A percentile compares a stretch with the other conserved stretches of the same genome.
Evolutionary conservation across 306 rosid genomes (phyloP).

Genomic region (Lathyrus aphaca): DNA sequence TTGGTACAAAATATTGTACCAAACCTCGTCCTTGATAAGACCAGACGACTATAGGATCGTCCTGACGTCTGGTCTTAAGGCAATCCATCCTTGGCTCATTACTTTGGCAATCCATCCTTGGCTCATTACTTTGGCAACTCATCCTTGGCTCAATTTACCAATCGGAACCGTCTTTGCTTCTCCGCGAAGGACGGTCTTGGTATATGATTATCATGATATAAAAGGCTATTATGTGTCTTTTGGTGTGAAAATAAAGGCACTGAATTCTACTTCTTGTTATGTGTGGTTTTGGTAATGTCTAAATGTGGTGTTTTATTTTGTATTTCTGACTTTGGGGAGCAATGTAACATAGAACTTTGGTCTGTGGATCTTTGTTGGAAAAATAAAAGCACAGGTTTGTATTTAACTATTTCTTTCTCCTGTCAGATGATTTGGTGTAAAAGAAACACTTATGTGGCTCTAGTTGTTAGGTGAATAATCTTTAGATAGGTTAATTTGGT

Average conservation of each 20-base stretch:
- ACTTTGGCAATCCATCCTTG: slow-evolving; percentile 64
- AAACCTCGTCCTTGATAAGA: slow-evolving; percentile 47
- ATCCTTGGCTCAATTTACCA: slow-evolving; percentile 71
- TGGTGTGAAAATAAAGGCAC: slow-evolving; percentile 46
- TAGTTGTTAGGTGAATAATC: slow-evolving; percentile 4
- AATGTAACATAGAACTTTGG: slow-evolving; percentile 44
- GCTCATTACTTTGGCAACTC: slow-evolving; percentile 63
- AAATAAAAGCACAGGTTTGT: slow-evolving; percentile 34
- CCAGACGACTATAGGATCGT: slow-evolving; percentile 53
- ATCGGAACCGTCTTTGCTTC: slow-evolving; percentile 32
- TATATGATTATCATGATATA: slow-evolving; percentile 32
- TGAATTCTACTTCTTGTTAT: slow-evolving; percentile 33
- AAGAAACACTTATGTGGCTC: neutral
- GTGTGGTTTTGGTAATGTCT: slow-evolving; percentile 35
- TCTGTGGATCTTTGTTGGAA: slow-evolving; percentile 34
- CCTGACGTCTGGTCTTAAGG: slow-evolving; percentile 60
- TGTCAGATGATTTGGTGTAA: neutral
- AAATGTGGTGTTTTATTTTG: slow-evolving; percentile 35
- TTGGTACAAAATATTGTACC: slow-evolving; percentile 37
- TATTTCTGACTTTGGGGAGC: slow-evolving; percentile 39
- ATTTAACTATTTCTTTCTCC: slow-evolving; percentile 3
- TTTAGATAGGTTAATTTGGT: neutral
- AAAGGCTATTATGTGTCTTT: slow-evolving; percentile 37
- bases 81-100: slow-evolving; percentile 61
- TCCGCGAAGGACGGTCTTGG: slow-evolving; percentile 37